These are phyloP conservation scores for Suillus variegatus DNA, from an alignment of 768 basidiomycete species.

Conservation along the genomic window DNA sequence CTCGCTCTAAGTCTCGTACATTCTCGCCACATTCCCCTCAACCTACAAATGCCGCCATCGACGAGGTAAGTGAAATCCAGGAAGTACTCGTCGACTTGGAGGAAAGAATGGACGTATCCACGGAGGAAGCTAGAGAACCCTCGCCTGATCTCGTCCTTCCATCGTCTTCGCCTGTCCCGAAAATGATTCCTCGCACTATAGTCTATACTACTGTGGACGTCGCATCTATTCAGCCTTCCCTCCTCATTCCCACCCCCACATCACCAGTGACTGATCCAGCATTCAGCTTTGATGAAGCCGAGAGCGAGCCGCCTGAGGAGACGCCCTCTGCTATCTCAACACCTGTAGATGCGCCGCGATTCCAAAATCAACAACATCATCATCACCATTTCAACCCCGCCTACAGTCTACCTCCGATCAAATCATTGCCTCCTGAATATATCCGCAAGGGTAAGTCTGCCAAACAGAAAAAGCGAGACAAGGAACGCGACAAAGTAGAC, in stretches of 20 bases:
- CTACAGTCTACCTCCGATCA: conserved; percentile 59
- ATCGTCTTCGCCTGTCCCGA: conserved; percentile 21
- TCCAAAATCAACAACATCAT: conserved; percentile 10
- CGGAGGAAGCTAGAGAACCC: conserved; percentile 23
- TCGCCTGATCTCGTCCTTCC: conserved; percentile 27
- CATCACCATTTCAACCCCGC: conserved; percentile 41
- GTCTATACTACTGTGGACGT: conserved; percentile 31
- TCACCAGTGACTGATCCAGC: conserved; percentile 33
- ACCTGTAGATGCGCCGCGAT: conserved; percentile 23
- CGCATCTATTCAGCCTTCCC: conserved; percentile 24
- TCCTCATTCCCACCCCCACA: conserved; percentile 39
- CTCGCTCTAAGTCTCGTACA: conserved; percentile 16
- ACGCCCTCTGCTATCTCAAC: conserved; percentile 12
- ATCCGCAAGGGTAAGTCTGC: conserved; percentile 48
- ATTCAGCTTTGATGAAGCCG: conserved; percentile 35
- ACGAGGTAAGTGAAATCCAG: conserved; percentile 6
- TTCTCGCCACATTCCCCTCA: conserved; percentile 14
- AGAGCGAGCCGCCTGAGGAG: conserved; percentile 25
- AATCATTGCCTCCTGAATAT: conserved; percentile 55
- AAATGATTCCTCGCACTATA: conserved; percentile 16
- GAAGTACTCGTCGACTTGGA: conserved; percentile 12
- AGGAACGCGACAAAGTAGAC: conserved; percentile 39
- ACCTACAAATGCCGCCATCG: neutral
- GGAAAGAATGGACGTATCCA: conserved; percentile 17
- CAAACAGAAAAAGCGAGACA: conserved; percentile 55